Conservation (phyloP, 768 basidiomycete species). For the Lyophyllum semitale region DNA sequence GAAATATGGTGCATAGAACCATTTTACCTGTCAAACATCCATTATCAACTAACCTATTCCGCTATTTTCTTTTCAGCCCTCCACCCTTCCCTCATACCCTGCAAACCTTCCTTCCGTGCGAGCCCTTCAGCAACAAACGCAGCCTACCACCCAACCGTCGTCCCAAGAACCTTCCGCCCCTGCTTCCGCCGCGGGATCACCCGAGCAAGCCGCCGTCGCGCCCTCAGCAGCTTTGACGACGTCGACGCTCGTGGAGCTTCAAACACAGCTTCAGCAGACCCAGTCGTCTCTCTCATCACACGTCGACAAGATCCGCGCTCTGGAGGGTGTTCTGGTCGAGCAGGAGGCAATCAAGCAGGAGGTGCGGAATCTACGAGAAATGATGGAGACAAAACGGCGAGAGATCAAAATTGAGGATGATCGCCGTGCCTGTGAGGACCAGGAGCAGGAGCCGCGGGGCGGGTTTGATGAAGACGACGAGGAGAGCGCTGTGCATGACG, state of each 20-base stretch:
- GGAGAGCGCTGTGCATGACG: conserved; percentile 46
- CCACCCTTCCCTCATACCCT: conserved; percentile 64
- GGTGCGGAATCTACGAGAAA: conserved; percentile 67
- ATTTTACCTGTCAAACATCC: background rate
- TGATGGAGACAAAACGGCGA: conserved; percentile 67
- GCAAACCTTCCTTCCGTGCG: conserved; percentile 67
- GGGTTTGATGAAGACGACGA: conserved; percentile 35
- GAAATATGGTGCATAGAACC: conserved; percentile 61
- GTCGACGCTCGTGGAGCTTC: conserved; percentile 58
- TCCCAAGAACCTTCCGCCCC: conserved; percentile 26
- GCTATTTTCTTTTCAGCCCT: conserved; percentile 43
- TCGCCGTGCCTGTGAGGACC: conserved; percentile 4
- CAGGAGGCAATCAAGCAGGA: conserved; percentile 85
- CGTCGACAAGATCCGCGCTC: conserved; percentile 76
- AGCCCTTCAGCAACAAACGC: conserved; percentile 32
- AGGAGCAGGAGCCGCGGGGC: conserved; percentile 24
- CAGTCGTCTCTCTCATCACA: conserved; percentile 76
- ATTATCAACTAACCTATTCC: background rate
- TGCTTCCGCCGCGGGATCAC: conserved; percentile 15
- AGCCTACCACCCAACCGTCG: conserved; percentile 20
- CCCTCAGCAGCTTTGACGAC: conserved; percentile 26
- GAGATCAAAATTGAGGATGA: conserved; percentile 33
- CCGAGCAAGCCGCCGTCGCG: conserved; percentile 18
- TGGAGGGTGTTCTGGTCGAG: conserved; percentile 82
- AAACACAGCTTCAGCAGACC: conserved; percentile 82